These are phyloP conservation scores for Mimosa pudica DNA, from an alignment of 306 rosid species.

Conservation along the genomic window DNA sequence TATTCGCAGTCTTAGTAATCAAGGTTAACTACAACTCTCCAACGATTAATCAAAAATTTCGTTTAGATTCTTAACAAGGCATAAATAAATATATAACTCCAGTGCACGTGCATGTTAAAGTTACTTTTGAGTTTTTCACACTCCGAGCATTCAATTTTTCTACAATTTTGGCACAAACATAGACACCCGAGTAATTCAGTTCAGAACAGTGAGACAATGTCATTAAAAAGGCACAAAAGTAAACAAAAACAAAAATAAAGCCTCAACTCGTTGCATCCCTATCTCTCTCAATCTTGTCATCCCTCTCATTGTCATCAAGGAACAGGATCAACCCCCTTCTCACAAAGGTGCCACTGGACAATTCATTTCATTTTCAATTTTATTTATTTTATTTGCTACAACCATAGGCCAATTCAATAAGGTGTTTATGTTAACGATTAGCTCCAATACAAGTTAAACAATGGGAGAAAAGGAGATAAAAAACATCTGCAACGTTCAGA, in stretches of 20 bases:
- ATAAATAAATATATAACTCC: not conserved
- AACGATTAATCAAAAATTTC: too few species aligned
- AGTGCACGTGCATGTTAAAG: not conserved
- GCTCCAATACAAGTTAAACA: not conserved
- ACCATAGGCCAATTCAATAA: conserved; percentile 7
- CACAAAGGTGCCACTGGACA: not conserved
- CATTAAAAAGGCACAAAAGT: not conserved
- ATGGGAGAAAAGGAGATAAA: not conserved
- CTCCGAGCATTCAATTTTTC: not conserved
- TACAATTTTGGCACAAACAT: not conserved
- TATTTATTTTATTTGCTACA: not conserved
- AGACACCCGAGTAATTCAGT: not conserved
- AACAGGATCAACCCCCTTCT: not conserved
- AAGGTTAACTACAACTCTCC: not conserved
- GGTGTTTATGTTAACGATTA: conserved; percentile 4
- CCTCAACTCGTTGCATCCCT: not conserved
- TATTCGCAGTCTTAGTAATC: not conserved
- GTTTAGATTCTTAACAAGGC: not conserved
- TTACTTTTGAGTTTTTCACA: not conserved
- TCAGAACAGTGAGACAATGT: not conserved
- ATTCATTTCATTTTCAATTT: not conserved
- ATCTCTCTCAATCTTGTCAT: not conserved
- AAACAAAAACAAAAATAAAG: not conserved
- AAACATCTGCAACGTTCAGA: conserved; percentile 21
- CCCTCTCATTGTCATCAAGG: not conserved